Evolutionary conservation across 78 protist species (phyloP), one percentile per base, ranked within the genome.

Genomic region (Cavenderia fasciculata): DNA sequence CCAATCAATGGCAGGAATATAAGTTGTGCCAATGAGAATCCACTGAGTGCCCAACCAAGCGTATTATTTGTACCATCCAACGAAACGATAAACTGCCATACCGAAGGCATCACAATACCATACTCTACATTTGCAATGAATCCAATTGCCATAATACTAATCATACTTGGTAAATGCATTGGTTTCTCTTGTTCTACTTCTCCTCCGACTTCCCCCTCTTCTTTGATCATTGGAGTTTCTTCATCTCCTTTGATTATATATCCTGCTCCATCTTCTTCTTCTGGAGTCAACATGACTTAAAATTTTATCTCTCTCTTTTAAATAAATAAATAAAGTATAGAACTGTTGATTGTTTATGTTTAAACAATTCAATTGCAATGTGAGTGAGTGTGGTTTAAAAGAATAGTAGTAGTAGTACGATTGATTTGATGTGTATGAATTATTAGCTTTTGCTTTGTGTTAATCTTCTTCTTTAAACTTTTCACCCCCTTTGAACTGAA

Each of bases 61-160:
- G 25, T 47, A n/a, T 54, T 25, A 18, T 12, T 49, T 34, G 61
- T 76, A 40, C 61, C 61, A 40, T 63, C 72, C 19, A 59, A 27
- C 18, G 88, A 79, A 25, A 46, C 65, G 2, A 79, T 36, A 40
- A 33, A 79, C 0, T 38, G 31, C 29, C 31, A 59, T 29, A 79
- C 34, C 44, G 88, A 79, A 52, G 88, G 88, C 88, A 79, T 79
- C 2, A 79, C 88, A 65, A 79, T 79, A 27, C 76, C 76, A 41
- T 79, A 65, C 29, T 79, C 76, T 49, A 65, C 68, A 40, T 79
- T 79, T 3, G 88, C 76, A 16, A 79, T 56, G 54, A 65, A 79
- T 23, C 88, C 88, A 36, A 79, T 66, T 19, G 73, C 69, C 88
- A 79, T 79, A 2, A 79, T 72, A 49, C 65, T 79, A 11, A 54